Base-by-base conservation (phyloP, 805 yeast species). In the Blastobotrys mokoenaii region DNA sequence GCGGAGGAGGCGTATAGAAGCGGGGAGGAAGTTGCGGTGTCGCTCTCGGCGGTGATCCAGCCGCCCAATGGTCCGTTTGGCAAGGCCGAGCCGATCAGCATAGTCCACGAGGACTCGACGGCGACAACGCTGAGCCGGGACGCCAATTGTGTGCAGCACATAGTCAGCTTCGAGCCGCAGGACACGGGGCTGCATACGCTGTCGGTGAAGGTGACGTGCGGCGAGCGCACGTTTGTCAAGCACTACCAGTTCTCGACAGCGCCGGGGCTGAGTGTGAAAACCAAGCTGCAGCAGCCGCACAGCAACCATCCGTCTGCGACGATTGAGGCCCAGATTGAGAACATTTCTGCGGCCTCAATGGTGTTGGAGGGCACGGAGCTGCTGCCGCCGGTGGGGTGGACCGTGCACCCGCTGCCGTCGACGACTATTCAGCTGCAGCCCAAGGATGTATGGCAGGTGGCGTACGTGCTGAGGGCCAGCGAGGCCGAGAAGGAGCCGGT, bases 271-370 rank as follows among this genome's bases (percentile, higher is more conserved):
- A 37, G 46, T 14, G 60, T 63, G 35, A 56, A 61, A 33, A 54
- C 63, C 20, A 57, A 56, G 43, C 38, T 35, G n/a, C 22, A 14
- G 46, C 42, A 15, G 9, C 43, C 41, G 2, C 14, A 12, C 15
- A 14, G n/a, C 27, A 40, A 27, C 15, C 41, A 14, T 14, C n/a
- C 22, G n/a, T 10, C 12, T 7, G 42, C 41, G 22, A 33, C 51
- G 3, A 44, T 64, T 6, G 66, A 64, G 50, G 57, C 65, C 6
- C 66, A 63, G 41, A 53, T 64, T 2, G 67, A 64, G 45, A 64
- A 64, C 46, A 38, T 56, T 15, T 50, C 64, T 15, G 59, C 53
- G 22, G 18, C 56, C 9, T 43, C 54, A 15, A 36, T 64, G 49
- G 51, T 53, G 3, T 49, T 64, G 30, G 65, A 60, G 44, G 50